Percentiles rank a stretch among this genome's conserved stretches.
These are phyloP conservation scores for Nicotiana noctiflora DNA, from an alignment of 257 asterid species.

Conservation along the genomic window DNA sequence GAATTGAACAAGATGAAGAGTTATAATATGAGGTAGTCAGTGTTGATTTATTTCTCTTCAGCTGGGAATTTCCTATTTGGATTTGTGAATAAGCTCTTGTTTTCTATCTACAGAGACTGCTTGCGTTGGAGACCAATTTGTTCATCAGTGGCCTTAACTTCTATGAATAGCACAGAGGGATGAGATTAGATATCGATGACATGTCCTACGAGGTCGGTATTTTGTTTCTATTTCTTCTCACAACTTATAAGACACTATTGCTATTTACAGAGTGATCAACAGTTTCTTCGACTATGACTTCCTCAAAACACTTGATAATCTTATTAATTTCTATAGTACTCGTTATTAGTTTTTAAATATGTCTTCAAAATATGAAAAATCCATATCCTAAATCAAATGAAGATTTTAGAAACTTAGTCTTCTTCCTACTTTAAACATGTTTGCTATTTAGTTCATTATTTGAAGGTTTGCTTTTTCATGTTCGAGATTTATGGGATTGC, in stretches of 20 bases:
- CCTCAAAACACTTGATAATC: not conserved
- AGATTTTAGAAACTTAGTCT: constrained; percentile 16
- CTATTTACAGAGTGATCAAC: not conserved
- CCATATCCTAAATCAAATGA: not conserved
- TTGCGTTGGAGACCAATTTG: constrained; percentile 58
- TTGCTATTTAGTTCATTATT: not conserved
- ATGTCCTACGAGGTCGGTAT: constrained; percentile 86
- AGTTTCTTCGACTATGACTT: not conserved
- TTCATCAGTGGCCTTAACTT: constrained; percentile 55
- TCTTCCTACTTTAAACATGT: not conserved
- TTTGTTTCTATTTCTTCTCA: not conserved
- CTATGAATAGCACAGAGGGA: constrained; percentile 71
- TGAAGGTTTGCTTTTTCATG: not conserved
- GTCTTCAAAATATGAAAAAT: not conserved
- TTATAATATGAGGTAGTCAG: constrained; percentile 60
- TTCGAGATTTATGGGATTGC: not conserved
- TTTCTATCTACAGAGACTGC: constrained; percentile 50
- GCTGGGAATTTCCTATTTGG: not conserved
- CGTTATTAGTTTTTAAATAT: not conserved
- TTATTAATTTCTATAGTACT: not conserved
- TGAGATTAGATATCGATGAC: constrained; percentile 87
- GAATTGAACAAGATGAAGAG: constrained; percentile 65
- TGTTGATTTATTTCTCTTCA: not conserved
- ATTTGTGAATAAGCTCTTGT: not conserved
- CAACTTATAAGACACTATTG: not conserved